Percentiles rank a stretch among this genome's conserved stretches.
Conservation (phyloP, 2,329 filamentous ascomycete genomes). For the Lecanicillium sp. region DNA sequence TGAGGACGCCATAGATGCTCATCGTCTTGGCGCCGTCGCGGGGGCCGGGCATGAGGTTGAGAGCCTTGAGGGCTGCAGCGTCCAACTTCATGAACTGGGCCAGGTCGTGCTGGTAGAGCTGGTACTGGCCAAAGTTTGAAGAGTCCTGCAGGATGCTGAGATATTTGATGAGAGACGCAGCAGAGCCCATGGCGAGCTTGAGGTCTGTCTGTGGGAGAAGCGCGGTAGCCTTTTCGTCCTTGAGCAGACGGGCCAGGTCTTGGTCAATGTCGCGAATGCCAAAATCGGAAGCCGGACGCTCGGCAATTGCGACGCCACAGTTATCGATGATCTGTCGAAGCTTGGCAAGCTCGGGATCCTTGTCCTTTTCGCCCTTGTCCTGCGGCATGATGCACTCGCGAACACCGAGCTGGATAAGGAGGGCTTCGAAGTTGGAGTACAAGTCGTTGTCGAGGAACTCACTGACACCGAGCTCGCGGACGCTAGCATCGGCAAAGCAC, state of each 20-base stretch:
- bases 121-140: constrained; percentile 94
- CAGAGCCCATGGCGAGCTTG: constrained; percentile 93
- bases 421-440: constrained; percentile 94
- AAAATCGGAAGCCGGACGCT: constrained; percentile 72
- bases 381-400: constrained; percentile 86
- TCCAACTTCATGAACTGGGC: constrained; percentile 98
- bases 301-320: constrained; percentile 84
- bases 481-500: constrained; percentile 95
- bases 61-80: constrained; percentile 83
- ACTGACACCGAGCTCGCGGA: constrained; percentile 89
- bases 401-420: constrained; percentile 92
- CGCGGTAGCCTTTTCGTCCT: constrained; percentile 73
- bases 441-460: constrained; percentile 99
- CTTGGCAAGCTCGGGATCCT: constrained; percentile 84
- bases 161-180: constrained; percentile 90
- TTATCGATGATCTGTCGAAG: constrained; percentile 83
- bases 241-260: constrained; percentile 78
- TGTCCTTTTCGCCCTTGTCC: constrained; percentile 73
- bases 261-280: constrained; percentile 91
- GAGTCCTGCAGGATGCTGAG: constrained; percentile 83
- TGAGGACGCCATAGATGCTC: constrained; percentile 89
- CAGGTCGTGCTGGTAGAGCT: constrained; percentile 93
- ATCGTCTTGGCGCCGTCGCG: constrained; percentile 95
- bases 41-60: constrained; percentile 95
- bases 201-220: constrained; percentile 84